Evolutionary conservation across 306 rosid genomes (phyloP).

Genomic region (Castanopsis chinensis): DNA sequence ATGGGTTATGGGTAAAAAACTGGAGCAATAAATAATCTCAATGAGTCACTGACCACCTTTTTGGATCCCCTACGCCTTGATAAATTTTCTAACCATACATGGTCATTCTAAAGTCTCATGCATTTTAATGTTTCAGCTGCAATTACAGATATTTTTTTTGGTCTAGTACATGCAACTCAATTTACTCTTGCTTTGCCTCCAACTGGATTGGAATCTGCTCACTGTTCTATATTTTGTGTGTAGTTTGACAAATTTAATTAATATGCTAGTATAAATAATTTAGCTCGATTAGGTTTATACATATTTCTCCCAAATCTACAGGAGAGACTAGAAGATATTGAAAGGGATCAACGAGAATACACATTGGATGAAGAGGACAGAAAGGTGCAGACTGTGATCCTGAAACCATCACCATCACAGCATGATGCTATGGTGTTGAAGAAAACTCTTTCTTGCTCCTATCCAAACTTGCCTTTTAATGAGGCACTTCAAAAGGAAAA

Average conservation of each 20-base stretch:
- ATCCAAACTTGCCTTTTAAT: constrained; percentile 79
- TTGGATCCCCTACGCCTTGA: neutral
- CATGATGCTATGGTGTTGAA: constrained; percentile 70
- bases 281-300: constrained; percentile 14
- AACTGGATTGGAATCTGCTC: constrained; percentile 10
- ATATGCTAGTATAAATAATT: neutral
- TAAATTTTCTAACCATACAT: neutral
- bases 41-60: neutral
- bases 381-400: constrained; percentile 74
- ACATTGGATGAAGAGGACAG: constrained; percentile 96
- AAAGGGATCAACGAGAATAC: constrained; percentile 87
- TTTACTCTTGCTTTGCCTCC: constrained; percentile 3
- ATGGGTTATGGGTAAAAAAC: neutral
- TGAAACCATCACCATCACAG: constrained; percentile 79
- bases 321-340: constrained; percentile 94
- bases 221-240: neutral
- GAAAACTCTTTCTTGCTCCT: constrained; percentile 92
- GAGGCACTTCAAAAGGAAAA: constrained; percentile 83
- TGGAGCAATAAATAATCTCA: neutral
- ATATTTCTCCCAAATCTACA: constrained; percentile 32
- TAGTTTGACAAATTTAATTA: neutral
- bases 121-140: neutral
- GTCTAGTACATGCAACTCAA: neutral
- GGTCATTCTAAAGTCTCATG: neutral
- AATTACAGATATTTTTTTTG: neutral